Evolutionary conservation across 2,329 filamentous ascomycete species (phyloP), one percentile per base, ranked within the genome.

Genomic region (Basipetospora chlamydospora): DNA sequence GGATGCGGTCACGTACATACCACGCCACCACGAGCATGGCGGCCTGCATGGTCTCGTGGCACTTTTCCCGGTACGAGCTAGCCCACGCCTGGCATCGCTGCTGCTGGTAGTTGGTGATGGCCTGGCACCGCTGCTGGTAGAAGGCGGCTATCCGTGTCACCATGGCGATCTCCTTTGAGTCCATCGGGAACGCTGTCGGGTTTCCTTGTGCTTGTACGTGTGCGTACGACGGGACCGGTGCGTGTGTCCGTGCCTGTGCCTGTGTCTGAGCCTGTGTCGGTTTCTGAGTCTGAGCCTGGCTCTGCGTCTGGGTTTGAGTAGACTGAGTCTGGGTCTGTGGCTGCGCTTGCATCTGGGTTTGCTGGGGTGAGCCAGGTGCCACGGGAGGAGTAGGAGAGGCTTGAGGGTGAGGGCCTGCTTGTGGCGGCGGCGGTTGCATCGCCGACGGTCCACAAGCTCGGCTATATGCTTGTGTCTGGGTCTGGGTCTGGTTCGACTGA

Each of bases 1-100:
- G 52, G 43, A 66, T 62, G 22, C 61, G 59, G 44, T 66, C 63
- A 29, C 63, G 57, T 29, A 64, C 57, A 43, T 66, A 65, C 63
- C 63, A 66, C 10, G 63, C 63, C 22, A 66, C 60, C 4, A 66
- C 58, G 16, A 66, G 47, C 58, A 64, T 65, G 39, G 63, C 60
- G 1, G 62, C 62, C 43, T 63, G 61, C 51, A 59, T 63, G 54
- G 61, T 61, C 42, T 65, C 62, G 47, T 64, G 61, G 43, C 59
- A 63, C 46, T 61, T 59, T 44, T 63, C 59, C 28, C 60, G 56
- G 46, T 66, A 60, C 46, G 58, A 51, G 43, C 50, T 57, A 38
- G 61, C 62, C 63, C 62, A 66, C 6, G 58, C 58, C 50, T 64
- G 60, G 44, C 62, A 65, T 30, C 58, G 51, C 49, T 64, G 62